These are phyloP conservation scores for Neurospora sp. DNA, from an alignment of 495 filamentous ascomycete genomes.

Conservation along the genomic window DNA sequence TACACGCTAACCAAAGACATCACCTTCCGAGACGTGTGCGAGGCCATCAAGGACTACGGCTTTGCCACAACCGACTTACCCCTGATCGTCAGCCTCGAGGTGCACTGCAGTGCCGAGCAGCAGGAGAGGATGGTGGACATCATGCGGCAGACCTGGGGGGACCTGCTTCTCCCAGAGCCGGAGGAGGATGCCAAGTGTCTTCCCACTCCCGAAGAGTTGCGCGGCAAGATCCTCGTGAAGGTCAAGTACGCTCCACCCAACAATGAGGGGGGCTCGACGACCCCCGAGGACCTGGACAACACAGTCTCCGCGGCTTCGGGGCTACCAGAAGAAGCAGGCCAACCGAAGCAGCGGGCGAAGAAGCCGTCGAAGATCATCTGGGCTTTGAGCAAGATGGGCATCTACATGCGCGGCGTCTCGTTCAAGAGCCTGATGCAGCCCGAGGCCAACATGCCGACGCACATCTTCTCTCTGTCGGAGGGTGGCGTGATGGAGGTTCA, in stretches of 20 bases:
- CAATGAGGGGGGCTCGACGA: constrained; percentile 14
- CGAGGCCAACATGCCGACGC: constrained; percentile 60
- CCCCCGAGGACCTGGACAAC: neutral
- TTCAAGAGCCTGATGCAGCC: constrained; percentile 58
- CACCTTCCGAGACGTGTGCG: constrained; percentile 73
- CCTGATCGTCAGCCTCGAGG: constrained; percentile 81
- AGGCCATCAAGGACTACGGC: constrained; percentile 64
- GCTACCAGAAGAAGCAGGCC: neutral
- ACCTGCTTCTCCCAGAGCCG: constrained; percentile 51
- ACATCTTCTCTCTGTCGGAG: constrained; percentile 83
- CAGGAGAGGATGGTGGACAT: constrained; percentile 85
- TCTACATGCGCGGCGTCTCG: constrained; percentile 73
- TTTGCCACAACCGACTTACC: constrained; percentile 66
- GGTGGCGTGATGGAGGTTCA: constrained; percentile 63
- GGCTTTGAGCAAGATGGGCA: constrained; percentile 58
- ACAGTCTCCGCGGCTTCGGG: neutral
- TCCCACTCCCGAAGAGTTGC: constrained; percentile 55
- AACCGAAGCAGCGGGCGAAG: constrained; percentile 3
- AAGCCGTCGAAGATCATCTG: constrained; percentile 62
- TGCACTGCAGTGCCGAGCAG: constrained; percentile 67
- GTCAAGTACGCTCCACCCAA: constrained; percentile 57
- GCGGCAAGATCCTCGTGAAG: constrained; percentile 79
- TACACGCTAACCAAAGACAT: constrained; percentile 84
- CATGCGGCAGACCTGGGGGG: constrained; percentile 69
- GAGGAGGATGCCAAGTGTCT: constrained; percentile 39